phyloP scores from a whole-genome alignment of 2,329 filamentous ascomycete species.

The Claviceps pazoutovae region DNA sequence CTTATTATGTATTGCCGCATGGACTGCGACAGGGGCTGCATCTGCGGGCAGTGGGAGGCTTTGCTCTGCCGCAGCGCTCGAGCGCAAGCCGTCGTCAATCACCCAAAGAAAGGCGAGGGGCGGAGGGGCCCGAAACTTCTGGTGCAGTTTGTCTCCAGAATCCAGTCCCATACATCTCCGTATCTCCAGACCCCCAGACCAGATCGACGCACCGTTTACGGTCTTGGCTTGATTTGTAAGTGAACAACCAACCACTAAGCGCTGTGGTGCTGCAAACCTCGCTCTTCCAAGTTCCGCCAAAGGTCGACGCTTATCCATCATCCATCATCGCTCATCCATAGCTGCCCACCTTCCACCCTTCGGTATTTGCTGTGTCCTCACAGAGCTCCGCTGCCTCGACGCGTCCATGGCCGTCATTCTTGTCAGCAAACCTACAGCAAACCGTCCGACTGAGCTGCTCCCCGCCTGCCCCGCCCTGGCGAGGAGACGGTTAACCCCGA shows the following conservation, averaged over 20 bases:
- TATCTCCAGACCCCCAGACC: too few relatives aligned
- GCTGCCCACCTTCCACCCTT: neutral
- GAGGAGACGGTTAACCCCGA: neutral
- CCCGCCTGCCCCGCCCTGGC: neutral
- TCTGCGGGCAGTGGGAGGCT: neutral
- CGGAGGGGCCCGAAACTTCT: too few relatives aligned
- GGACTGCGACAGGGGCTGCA: neutral
- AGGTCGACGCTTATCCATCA: neutral
- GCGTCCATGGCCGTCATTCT: conserved; percentile 1
- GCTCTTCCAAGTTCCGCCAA: neutral
- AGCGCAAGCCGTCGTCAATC: conserved; percentile 4
- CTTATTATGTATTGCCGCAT: neutral
- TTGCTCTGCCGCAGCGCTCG: neutral
- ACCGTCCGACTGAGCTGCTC: conserved; percentile 7
- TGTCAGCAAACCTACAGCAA: neutral
- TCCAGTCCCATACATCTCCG: too few relatives aligned
- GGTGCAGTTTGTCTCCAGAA: too few relatives aligned
- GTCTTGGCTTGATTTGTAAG: too few relatives aligned
- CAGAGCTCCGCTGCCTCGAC: neutral
- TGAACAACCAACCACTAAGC: too few relatives aligned
- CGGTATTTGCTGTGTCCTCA: neutral
- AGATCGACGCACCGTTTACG: too few relatives aligned
- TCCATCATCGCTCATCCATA: too few relatives aligned
- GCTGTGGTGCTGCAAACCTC: too few relatives aligned
- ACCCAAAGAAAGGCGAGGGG: too few relatives aligned